These are phyloP conservation scores for Forsythia viridissima DNA, from an alignment of 257 asterid species.

Conservation along the genomic window DNA sequence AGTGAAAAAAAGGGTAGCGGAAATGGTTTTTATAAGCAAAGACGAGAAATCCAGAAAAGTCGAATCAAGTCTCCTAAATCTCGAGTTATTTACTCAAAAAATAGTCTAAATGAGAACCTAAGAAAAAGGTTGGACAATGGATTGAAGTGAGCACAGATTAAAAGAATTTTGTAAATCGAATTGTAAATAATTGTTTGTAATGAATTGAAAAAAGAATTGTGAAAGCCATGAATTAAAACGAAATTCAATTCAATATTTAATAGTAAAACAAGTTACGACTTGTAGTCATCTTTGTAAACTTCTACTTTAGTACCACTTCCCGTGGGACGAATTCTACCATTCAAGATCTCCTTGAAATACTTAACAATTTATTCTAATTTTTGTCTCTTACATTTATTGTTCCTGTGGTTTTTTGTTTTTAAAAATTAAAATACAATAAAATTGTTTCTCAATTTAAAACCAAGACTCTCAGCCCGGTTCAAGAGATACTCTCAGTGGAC, in stretches of 20 bases:
- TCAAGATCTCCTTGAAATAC: too few species aligned
- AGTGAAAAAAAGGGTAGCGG: conserved; percentile 23
- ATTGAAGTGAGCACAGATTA: conserved; percentile 29
- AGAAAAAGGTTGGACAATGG: conserved; percentile 29
- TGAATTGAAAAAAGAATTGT: neutral
- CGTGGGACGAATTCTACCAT: neutral
- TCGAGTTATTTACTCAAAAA: conserved; percentile 44
- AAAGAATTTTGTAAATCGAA: neutral
- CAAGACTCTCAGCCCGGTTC: too few species aligned
- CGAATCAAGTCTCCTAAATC: conserved; percentile 34
- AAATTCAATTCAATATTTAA: neutral
- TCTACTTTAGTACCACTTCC: neutral
- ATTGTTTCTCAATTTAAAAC: too few species aligned
- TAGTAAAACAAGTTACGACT: neutral
- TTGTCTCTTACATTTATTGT: neutral
- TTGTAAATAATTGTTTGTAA: conserved; percentile 28
- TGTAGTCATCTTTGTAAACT: neutral
- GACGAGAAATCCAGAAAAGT: conserved; percentile 38
- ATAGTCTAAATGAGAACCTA: conserved; percentile 21
- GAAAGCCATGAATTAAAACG: neutral
- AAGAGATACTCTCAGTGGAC: too few species aligned
- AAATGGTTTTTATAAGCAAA: conserved; percentile 32
- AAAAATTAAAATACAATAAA: too few species aligned
- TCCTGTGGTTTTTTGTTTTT: too few species aligned
- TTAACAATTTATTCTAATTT: neutral